Percentiles rank a stretch among this genome's conserved stretches.
Conservation (phyloP, 306 rosid species). For the Lablab purpureus region DNA sequence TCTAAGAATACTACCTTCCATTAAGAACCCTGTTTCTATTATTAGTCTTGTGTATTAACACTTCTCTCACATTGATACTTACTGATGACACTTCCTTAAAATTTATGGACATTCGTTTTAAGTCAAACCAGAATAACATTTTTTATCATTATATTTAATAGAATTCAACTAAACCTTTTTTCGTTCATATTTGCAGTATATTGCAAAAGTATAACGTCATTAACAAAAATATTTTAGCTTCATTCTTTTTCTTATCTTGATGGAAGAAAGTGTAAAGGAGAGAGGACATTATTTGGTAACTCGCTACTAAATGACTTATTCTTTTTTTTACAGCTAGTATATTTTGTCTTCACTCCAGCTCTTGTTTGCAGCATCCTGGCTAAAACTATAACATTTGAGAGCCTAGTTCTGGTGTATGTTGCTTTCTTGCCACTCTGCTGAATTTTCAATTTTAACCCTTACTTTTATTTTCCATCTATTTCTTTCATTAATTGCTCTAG, state of each 20-base stretch:
- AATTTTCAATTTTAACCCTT: neutral
- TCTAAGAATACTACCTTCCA: neutral
- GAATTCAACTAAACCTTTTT: neutral
- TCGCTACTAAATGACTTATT: neutral
- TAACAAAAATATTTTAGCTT: neutral
- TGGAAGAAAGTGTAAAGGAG: neutral
- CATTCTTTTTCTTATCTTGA: constrained; percentile 1
- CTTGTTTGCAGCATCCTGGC: constrained; percentile 43
- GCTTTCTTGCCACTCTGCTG: neutral
- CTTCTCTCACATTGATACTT: neutral
- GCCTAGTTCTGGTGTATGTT: constrained; percentile 31
- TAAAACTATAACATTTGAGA: constrained; percentile 23
- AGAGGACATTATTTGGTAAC: neutral
- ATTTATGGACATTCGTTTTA: neutral
- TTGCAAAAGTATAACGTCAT: neutral
- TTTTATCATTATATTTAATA: neutral
- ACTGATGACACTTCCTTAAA: neutral
- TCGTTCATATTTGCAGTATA: neutral
- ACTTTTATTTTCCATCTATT: neutral
- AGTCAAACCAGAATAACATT: neutral
- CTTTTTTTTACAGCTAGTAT: constrained; percentile 36
- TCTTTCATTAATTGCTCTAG: neutral
- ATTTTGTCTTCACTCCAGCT: constrained; percentile 44
- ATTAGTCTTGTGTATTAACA: neutral
- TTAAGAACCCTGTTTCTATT: neutral